phyloP scores from a whole-genome alignment of 2,329 filamentous ascomycete species.

The Monascus ruber region DNA sequence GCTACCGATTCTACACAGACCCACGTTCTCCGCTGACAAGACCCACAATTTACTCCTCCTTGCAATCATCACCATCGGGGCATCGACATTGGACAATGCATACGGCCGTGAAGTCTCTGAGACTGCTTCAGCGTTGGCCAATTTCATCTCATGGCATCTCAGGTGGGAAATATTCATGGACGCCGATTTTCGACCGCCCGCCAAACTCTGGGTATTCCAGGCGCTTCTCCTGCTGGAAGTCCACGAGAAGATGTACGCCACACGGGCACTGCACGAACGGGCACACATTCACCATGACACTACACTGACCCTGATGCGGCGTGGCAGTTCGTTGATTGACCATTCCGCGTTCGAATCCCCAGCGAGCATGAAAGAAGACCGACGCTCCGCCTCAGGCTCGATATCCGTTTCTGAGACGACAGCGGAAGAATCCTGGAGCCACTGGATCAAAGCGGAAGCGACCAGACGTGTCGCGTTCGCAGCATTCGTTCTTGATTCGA shows the following conservation, averaged over 20 bases:
- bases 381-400: constrained; percentile 19
- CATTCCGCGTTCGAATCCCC: constrained; percentile 76
- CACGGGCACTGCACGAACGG: constrained; percentile 78
- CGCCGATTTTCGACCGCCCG: constrained; percentile 75
- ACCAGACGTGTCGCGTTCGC: constrained; percentile 83
- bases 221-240: constrained; percentile 77
- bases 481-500: constrained; percentile 89
- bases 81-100: constrained; percentile 74
- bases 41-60: constrained; percentile 76
- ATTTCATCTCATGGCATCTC: constrained; percentile 86
- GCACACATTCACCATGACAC: constrained; percentile 96
- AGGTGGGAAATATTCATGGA: constrained; percentile 95
- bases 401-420: constrained; percentile 53
- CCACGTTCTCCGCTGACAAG: constrained; percentile 80
- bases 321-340: constrained; percentile 82
- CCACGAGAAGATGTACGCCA: constrained; percentile 98
- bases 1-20: constrained; percentile 85
- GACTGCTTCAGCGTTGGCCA: constrained; percentile 70
- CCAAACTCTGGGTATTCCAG: constrained; percentile 94
- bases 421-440: constrained; percentile 84
- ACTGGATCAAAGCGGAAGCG: constrained; percentile 90
- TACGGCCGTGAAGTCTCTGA: constrained; percentile 64
- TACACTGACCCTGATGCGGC: constrained; percentile 86
- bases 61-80: constrained; percentile 84
- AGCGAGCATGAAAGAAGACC: constrained; percentile 57